These are phyloP conservation scores for Clathrospora elynae DNA, from an alignment of 2,329 filamentous ascomycete species.

Conservation along the genomic window DNA sequence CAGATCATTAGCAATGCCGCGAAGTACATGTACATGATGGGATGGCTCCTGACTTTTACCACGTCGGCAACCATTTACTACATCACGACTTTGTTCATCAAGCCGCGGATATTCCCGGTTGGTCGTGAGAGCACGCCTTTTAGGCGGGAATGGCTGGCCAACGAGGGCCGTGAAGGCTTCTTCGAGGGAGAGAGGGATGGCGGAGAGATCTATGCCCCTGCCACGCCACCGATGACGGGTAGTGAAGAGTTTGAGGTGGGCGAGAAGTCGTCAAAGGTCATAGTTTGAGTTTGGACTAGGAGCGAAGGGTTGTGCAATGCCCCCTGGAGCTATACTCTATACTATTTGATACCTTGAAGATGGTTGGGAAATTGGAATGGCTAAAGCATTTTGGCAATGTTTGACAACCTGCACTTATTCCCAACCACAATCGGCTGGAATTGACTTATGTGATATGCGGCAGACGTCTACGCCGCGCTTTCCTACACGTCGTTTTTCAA, in stretches of 20 bases:
- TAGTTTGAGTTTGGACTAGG: conserved; percentile 5
- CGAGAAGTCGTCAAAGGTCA: conserved; percentile 17
- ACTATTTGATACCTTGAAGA: too few species aligned
- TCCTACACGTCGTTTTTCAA: too few species aligned
- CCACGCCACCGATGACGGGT: conserved; percentile 21
- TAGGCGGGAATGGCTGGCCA: conserved; percentile 31
- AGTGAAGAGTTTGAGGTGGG: conserved; percentile 16
- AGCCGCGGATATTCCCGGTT: conserved; percentile 24
- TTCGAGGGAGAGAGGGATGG: conserved; percentile 35
- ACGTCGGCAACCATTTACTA: conserved; percentile 39
- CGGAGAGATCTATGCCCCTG: conserved; percentile 15
- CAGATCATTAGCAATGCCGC: conserved; percentile 38
- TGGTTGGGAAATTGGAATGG: too few species aligned
- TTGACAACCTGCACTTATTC: too few species aligned
- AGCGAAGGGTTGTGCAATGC: too few species aligned
- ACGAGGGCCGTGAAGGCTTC: conserved; percentile 35
- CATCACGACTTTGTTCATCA: conserved; percentile 21
- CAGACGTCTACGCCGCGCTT: too few species aligned
- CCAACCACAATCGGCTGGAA: too few species aligned
- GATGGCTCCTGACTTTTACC: conserved; percentile 42
- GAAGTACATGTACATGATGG: conserved; percentile 47
- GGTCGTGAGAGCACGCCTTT: conserved; percentile 26
- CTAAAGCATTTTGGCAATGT: too few species aligned
- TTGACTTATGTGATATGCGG: too few species aligned
- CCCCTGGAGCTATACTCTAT: too few species aligned